Evolutionary conservation across 768 basidiomycete genomes (phyloP).

Genomic region (Leccinum boreale): DNA sequence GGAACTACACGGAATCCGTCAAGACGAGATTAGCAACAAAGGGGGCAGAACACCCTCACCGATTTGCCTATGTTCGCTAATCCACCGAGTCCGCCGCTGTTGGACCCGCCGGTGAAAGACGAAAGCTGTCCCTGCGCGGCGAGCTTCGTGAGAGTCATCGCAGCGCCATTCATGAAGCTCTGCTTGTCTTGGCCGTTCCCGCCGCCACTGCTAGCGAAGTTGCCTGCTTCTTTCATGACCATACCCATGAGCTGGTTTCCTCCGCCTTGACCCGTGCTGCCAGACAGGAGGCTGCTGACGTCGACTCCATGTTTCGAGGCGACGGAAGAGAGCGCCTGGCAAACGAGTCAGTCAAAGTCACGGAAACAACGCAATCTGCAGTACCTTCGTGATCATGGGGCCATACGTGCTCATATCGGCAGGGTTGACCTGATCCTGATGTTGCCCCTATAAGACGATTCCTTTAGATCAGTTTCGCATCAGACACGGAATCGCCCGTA

Average conservation of each 20-base stretch:
- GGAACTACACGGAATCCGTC: background rate
- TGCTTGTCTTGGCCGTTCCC: conserved; percentile 66
- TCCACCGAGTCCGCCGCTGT: conserved; percentile 63
- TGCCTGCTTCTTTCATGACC: conserved; percentile 81
- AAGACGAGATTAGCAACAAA: background rate
- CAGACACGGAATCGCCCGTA: conserved; percentile 4
- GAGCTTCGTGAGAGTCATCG: conserved; percentile 83
- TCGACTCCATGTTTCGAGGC: conserved; percentile 32
- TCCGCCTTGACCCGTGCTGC: conserved; percentile 43
- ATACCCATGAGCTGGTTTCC: conserved; percentile 71
- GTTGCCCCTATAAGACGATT: conserved; percentile 8
- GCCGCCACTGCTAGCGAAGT: conserved; percentile 56
- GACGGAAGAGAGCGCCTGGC: conserved; percentile 17
- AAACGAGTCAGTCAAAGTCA: conserved; percentile 2
- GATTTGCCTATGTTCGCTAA: conserved; percentile 49
- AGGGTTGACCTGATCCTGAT: conserved; percentile 13
- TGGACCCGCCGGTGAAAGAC: conserved; percentile 48
- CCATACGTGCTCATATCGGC: conserved; percentile 16
- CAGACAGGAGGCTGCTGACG: conserved; percentile 14
- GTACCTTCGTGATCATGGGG: conserved; percentile 19
- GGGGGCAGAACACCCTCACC: conserved; percentile 33
- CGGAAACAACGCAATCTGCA: background rate
- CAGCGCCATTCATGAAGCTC: conserved; percentile 83
- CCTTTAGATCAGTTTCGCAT: background rate
- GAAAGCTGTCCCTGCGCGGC: conserved; percentile 59